Evolutionary conservation across 306 rosid genomes (phyloP).

Genomic region (Datisca glomerata): DNA sequence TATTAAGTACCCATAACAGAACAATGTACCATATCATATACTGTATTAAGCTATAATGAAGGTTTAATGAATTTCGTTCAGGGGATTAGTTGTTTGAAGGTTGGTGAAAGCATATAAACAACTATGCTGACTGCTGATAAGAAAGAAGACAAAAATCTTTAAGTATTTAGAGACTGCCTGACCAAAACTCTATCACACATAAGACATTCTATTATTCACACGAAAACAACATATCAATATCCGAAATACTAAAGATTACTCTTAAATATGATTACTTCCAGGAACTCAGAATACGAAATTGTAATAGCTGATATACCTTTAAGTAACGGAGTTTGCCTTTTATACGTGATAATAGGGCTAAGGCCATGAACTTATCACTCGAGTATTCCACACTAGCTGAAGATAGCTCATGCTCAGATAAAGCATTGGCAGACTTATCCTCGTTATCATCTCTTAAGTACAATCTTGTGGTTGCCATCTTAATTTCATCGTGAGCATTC

Average conservation of each 20-base stretch:
- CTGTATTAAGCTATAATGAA: background rate
- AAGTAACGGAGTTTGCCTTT: constrained; percentile 93
- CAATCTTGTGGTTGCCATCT: constrained; percentile 79
- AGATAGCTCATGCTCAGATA: constrained; percentile 55
- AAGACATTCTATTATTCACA: too few species aligned
- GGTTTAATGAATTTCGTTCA: constrained; percentile 3
- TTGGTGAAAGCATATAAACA: too few species aligned
- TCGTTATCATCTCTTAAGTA: constrained; percentile 46
- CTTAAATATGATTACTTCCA: too few species aligned
- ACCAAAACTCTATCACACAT: too few species aligned
- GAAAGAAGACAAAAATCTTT: too few species aligned
- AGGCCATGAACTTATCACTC: constrained; percentile 67
- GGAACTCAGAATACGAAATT: too few species aligned
- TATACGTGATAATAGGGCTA: constrained; percentile 44
- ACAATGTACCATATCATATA: constrained; percentile 8
- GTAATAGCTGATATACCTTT: constrained; percentile 71
- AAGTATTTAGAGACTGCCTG: too few species aligned
- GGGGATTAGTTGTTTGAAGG: too few species aligned
- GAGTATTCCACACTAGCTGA: constrained; percentile 56
- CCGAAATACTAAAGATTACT: too few species aligned
- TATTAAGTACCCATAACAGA: constrained; percentile 6
- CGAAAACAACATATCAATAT: too few species aligned
- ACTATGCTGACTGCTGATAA: too few species aligned
- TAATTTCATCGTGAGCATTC: constrained; percentile 88
- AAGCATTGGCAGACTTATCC: constrained; percentile 59